Base-by-base conservation (phyloP, 495 filamentous ascomycete species). In the Diplogelasinospora grovesii region DNA sequence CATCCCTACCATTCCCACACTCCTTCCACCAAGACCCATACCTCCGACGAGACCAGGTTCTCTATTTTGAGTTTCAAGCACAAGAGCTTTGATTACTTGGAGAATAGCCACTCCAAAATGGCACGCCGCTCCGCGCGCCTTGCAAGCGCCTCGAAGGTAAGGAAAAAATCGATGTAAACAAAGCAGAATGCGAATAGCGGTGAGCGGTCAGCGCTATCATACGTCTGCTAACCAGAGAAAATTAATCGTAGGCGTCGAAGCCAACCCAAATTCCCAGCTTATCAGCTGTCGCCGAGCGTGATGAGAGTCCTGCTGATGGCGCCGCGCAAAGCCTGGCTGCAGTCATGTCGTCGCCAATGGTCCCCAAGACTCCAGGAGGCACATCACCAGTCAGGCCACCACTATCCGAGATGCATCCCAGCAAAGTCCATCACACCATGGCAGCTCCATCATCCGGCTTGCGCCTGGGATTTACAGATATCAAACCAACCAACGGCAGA, bases 341-440 rank as follows among this genome's bases (percentile, higher is more conserved):
- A 3, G 36, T 65, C 23, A 46, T 63, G 20, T 71, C 65, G n/a
- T 68, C 73, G n/a, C 69, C 70, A 8, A 42, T 48, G 30, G 55
- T 43, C n/a, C 64, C 71, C 13, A 61, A 63, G 34, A 70, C 66
- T 0, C 63, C 66, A 13, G 52, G 58, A 20, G 42, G 52, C 28
- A 59, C 64, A n/a, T 66, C 65, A 8, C 61, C 72, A 7, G 45
- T 69, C 22, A 77, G 77, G 52, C 77, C 81, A 4, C 61, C 79
- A 30, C 68, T 66, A 38, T 73, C 78, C 23, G 83, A 86, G 53
- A 87, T 87, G 82, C 85, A 89, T 53, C 85, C 85, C 26, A 83
- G 77, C 71, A 82, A 82, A 55, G 75, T 70, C 22, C 83, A 83
- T 36, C 67, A 73, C 22, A 87, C 79, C 49, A 87, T 81, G 44